Base-by-base conservation (phyloP, 805 yeast genomes). In the Myxozyma neotropica region DNA sequence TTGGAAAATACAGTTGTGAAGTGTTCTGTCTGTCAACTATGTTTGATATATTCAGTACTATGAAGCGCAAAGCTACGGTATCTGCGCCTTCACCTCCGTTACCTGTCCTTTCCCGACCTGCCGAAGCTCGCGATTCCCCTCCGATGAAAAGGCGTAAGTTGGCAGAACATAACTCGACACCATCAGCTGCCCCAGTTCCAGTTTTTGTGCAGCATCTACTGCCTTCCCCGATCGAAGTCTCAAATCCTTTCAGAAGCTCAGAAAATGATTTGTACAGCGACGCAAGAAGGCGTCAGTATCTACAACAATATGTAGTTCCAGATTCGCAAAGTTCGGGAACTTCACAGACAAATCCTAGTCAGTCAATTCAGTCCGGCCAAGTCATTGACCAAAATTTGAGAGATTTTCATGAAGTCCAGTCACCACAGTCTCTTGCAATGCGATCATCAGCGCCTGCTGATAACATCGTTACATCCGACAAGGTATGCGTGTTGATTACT, bases 231-330 rank as follows among this genome's bases (percentile, higher is more conserved):
- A 35, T 48, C 21, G 53, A 26, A 1, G 19, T 35, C 3, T 27
- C 53, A 8, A 33, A 35, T 23, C 23, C 38, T 5, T 36, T 35
- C 23, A 17, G 53, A 13, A 48, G 21, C 13, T 23, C 53, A 21
- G 58, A 55, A 23, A 49, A 48, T 39, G 58, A 55, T 24, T 27
- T 49, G 10, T 55, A 55, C 27, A 13, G 33, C 26, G 58, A 55
- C 17, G 50, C 50, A 10, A 39, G 49, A 39, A 44, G 54, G 23
- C 23, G 53, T 13, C 53, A 49, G 7, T 35, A 10, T 24, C n/a
- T 26, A 2, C 58, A 43, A 10, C 38, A 44, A 6, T 48, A 48
- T 33, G 12, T 31, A 4, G 31, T 43, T 2, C 50, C 50, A 27
- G 58, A 55, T 27, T 48, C 54, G 17, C 58, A 48, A 48, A 24